These are phyloP conservation scores for Sporothrix phasma DNA, from an alignment of 2,329 filamentous ascomycete species.

Conservation along the genomic window DNA sequence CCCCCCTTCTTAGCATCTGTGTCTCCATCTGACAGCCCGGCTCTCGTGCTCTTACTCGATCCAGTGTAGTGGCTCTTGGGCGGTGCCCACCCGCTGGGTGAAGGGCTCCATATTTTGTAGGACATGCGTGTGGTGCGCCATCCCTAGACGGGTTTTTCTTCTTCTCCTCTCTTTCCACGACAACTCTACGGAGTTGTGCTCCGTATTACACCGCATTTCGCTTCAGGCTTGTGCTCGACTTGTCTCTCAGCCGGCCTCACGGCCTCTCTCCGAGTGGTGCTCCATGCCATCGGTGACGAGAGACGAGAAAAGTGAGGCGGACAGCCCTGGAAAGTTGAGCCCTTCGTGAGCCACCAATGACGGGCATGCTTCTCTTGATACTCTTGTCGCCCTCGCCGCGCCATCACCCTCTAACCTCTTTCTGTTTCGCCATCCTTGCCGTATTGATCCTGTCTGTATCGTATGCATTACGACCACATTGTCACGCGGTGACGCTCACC, in stretches of 20 bases:
- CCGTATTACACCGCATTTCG: background rate
- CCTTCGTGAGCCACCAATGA: background rate
- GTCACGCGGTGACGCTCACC: background rate
- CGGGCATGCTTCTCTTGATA: background rate
- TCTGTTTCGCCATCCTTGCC: too few relatives aligned
- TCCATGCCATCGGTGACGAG: background rate
- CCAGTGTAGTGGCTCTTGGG: background rate
- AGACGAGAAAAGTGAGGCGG: background rate
- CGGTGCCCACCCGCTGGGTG: slow-evolving; percentile 2
- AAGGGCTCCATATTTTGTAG: background rate
- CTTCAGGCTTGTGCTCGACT: too few relatives aligned
- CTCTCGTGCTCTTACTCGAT: slow-evolving; percentile 1
- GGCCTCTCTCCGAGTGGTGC: background rate
- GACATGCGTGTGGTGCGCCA: background rate
- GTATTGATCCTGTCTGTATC: too few relatives aligned
- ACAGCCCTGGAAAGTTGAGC: background rate
- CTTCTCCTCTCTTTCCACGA: background rate
- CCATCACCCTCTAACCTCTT: too few relatives aligned
- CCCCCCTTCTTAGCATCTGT: background rate
- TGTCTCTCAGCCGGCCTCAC: background rate
- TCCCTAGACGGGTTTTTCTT: background rate
- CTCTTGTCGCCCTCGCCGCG: too few relatives aligned
- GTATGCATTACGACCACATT: background rate
- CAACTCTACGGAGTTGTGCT: too few relatives aligned
- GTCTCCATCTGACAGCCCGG: background rate